Base-by-base conservation (phyloP, 768 basidiomycete species). In the Suillus bovinus region DNA sequence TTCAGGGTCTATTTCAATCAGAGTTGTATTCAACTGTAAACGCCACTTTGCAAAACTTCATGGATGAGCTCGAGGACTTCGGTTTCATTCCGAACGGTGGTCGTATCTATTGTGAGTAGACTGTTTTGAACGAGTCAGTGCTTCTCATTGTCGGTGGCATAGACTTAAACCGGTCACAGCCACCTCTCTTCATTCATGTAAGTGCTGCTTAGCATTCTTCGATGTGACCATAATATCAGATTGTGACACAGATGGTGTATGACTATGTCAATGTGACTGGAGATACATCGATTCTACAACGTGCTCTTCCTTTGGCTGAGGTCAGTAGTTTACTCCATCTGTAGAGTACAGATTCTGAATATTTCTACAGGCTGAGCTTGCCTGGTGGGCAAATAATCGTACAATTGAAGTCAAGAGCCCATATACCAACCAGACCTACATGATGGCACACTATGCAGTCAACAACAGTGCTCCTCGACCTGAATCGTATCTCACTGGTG, bases 61-160 rank as follows among this genome's bases (percentile, higher is more conserved):
- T 97, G 94, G 95, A 98, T 69, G 89, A 96, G 71, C 78, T 98
- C 52, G 86, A 90, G 44, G 71, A 72, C 27, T 86, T 91, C 68
- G 96, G 95, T 0, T 98, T 97, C 78, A 89, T 98, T 64, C 96
- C 96, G 2, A 98, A 97, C 68, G 96, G 96, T 8, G 95, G 94
- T 4, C 83, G 94, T 13, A 93, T 91, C 57, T 97, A 97, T 70
- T 97, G 89, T 89, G 68, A 61, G 77, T 61, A 29, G 11, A 61
- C 39, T 47, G 17, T 31, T 34, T n/a, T 4, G 29, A 44, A 44
- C 11, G 17, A 11, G 33, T 53, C 50, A 14, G 7, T 33, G 34
- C 29, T 10, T 55, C 44, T 61, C 29, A 68, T 29, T 39, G 60
- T 24, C 20, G 27, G 46, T 56, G 1, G 9, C 44, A 22, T 49